These are phyloP conservation scores for Mortierella sp. DNA, from an alignment of 371 early-diverging fungal species.

Conservation along the genomic window DNA sequence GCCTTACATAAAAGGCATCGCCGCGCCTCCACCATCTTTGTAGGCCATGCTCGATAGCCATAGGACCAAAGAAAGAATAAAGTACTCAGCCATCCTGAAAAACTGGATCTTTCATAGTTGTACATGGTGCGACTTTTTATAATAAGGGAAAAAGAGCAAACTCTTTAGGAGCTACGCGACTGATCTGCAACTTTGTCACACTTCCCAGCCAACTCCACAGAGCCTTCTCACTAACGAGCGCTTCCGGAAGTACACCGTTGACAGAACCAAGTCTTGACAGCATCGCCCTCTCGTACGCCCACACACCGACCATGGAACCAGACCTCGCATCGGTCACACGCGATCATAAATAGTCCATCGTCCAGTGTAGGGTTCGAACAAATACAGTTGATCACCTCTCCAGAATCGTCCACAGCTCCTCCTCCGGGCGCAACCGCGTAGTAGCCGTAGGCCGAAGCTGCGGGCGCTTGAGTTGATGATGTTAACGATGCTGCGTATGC, in stretches of 20 bases:
- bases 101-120: neutral
- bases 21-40: neutral
- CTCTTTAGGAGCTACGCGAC: neutral
- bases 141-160: neutral
- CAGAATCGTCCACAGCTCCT: conserved; percentile 15
- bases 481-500: neutral
- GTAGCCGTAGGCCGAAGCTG: neutral
- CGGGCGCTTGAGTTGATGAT: neutral
- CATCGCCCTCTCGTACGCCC: conserved; percentile 59
- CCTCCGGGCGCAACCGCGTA: neutral
- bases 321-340: conserved; percentile 80
- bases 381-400: conserved; percentile 75
- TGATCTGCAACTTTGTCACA: neutral
- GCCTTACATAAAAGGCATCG: neutral
- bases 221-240: neutral
- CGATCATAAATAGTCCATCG: conserved; percentile 85
- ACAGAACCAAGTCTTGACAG: conserved; percentile 64
- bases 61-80: neutral
- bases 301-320: conserved; percentile 88
- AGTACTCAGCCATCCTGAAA: conserved; percentile 3
- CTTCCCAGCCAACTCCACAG: neutral
- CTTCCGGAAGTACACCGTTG: conserved; percentile 54
- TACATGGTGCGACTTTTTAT: conserved; percentile 5
- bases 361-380: conserved; percentile 77
- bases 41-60: neutral